Evolutionary conservation across 768 basidiomycete species (phyloP), one percentile per base, ranked within the genome.

Genomic region (Agaricus subrufescens): DNA sequence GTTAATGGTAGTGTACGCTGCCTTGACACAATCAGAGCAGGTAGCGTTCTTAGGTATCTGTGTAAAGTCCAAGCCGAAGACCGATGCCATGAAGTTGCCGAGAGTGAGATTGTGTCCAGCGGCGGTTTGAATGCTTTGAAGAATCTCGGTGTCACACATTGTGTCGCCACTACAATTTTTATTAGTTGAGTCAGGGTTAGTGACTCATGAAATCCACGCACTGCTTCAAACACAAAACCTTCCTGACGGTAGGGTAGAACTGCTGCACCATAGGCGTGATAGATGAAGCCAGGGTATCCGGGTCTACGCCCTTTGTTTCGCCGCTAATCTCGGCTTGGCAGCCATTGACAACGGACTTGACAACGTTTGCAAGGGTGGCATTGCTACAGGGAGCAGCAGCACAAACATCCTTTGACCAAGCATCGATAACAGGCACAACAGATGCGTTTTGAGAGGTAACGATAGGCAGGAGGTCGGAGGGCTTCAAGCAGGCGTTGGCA

Each of bases 151-250:
- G 26, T 78, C 61, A 64, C 89, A 91, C 57, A 73, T 71, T 5
- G 72, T 73, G 42, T 62, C 67, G 26, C 71, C 73, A 55, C 75
- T 76, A 45, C 39, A 31, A 37, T 46, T 59, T 14, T 45, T 57
- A 34, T 44, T 27, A 42, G 56, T 25, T 40, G 39, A 4, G 11
- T 23, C 25, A 25, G 15, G 25, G 30, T 26, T 38, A 5, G 10
- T 9, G n/a, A 48, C 42, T n/a, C 9, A n/a, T 42, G 46, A 39
- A 29, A 30, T 25, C 7, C 11, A 76, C 84, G 59, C 64, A 90
- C 89, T 88, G 79, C 56, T 83, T 76, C 62, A 90, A 69, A 66
- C 89, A 92, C 9, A 70, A 65, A 7, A 85, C 63, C 59, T 85
- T 66, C 51, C 87, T 75, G 3, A 73, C 73, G 2, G 77, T 72